Percentiles rank a stretch among this genome's conserved stretches.
phyloP scores from a whole-genome alignment of 2,329 filamentous ascomycete species.

The Phyllosticta citrichinensis region DNA sequence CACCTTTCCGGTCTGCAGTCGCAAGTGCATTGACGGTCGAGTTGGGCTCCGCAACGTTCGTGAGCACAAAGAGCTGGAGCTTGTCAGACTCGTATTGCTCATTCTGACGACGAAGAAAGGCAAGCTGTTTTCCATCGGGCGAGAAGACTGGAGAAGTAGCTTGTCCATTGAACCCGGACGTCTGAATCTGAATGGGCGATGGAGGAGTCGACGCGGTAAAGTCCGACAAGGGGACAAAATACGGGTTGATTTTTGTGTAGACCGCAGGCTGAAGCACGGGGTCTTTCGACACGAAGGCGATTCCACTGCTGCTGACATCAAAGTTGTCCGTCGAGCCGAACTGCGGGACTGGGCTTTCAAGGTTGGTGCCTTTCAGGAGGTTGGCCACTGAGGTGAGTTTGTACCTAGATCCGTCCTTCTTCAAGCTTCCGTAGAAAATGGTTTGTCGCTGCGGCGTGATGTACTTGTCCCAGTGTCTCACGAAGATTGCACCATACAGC shows the following conservation, averaged over 20 bases:
- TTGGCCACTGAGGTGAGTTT: slow-evolving; percentile 46
- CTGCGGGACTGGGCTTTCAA: slow-evolving; percentile 61
- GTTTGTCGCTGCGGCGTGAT: slow-evolving; percentile 54
- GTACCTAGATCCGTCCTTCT: slow-evolving; percentile 18
- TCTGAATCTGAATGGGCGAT: slow-evolving; percentile 44
- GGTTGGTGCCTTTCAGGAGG: slow-evolving; percentile 47
- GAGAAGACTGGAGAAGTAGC: slow-evolving; percentile 62
- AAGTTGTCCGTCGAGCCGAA: slow-evolving; percentile 78
- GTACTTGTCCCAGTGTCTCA: slow-evolving; percentile 77
- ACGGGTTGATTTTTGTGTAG: slow-evolving; percentile 74
- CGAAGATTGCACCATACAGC: slow-evolving; percentile 66
- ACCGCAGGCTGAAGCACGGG: slow-evolving; percentile 60
- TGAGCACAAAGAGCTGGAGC: slow-evolving; percentile 54
- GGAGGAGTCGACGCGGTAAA: slow-evolving; percentile 47
- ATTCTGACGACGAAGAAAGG: slow-evolving; percentile 69
- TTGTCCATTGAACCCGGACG: slow-evolving; percentile 53
- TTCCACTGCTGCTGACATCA: slow-evolving; percentile 55
- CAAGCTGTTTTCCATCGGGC: slow-evolving; percentile 57
- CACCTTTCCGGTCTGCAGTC: slow-evolving; percentile 52
- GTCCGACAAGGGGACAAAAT: slow-evolving; percentile 55
- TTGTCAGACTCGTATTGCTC: slow-evolving; percentile 76
- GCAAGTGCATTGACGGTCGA: slow-evolving; percentile 54
- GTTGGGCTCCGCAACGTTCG: slow-evolving; percentile 48
- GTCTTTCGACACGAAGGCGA: slow-evolving; percentile 68
- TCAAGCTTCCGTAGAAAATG: slow-evolving; percentile 61